Conservation (phyloP, 169 alveolate genomes). For the Plasmodium relictum region DNA sequence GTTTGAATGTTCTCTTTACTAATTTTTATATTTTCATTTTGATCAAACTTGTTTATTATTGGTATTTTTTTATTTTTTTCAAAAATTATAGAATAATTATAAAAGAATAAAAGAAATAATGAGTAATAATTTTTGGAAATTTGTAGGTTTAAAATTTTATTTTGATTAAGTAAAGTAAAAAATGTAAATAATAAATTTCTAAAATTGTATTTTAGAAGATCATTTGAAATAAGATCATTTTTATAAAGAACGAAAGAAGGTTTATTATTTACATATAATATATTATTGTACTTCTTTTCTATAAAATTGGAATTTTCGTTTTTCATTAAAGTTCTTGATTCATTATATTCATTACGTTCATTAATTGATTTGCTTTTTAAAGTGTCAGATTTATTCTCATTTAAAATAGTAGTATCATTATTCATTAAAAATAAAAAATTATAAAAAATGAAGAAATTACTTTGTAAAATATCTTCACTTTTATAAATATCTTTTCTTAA, state of each 20-base stretch:
- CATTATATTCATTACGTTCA: background rate
- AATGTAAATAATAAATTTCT: background rate
- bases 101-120: constrained; percentile 24
- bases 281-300: constrained; percentile 15
- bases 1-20: constrained; percentile 41
- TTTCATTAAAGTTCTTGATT: background rate
- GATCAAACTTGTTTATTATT: constrained; percentile 14
- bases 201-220: background rate
- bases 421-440: constrained; percentile 20
- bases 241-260: constrained; percentile 29
- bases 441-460: constrained; percentile 24
- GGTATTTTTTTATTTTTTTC: constrained; percentile 13
- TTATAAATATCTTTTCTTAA: constrained; percentile 36
- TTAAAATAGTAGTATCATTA: constrained; percentile 2
- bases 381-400: background rate
- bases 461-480: constrained; percentile 39
- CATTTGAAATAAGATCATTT: background rate
- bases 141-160: background rate
- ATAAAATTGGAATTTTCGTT: background rate
- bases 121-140: constrained; percentile 17
- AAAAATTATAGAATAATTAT: constrained; percentile 32
- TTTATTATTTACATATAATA: constrained; percentile 28
- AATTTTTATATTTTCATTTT: constrained; percentile 19
- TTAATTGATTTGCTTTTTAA: background rate
- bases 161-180: background rate